Conservation (phyloP, 768 basidiomycete species). For the Naganishia onofrii region DNA sequence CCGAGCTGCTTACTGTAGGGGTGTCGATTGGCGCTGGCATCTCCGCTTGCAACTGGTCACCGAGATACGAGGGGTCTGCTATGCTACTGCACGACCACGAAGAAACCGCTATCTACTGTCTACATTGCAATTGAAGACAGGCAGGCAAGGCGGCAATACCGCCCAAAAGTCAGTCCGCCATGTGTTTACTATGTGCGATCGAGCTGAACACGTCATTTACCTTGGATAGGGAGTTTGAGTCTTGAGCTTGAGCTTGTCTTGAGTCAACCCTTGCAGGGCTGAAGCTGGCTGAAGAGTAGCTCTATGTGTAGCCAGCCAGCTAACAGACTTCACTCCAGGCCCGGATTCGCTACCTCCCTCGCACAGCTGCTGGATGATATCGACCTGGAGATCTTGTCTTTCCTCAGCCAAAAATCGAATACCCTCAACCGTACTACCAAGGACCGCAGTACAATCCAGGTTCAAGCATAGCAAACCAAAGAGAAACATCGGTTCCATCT, state of each 20-base stretch:
- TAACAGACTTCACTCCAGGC: no score
- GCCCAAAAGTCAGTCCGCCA: no score
- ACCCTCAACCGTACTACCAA: neutral
- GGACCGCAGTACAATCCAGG: neutral
- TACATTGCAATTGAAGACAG: no score
- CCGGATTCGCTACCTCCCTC: neutral
- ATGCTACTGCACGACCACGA: no score
- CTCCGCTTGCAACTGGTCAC: no score
- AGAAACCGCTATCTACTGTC: no score
- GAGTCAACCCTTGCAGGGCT: constrained; percentile 22
- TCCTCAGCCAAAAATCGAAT: constrained; percentile 7
- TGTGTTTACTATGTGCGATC: neutral
- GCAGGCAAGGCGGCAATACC: no score
- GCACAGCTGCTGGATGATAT: constrained; percentile 18
- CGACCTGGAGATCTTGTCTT: constrained; percentile 22
- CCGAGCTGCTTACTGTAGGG: neutral
- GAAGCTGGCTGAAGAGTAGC: neutral
- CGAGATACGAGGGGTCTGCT: no score
- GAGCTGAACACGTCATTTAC: neutral
- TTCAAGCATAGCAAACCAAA: constrained; percentile 15
- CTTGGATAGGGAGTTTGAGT: neutral
- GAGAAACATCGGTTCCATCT: constrained; percentile 13
- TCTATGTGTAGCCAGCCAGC: no score
- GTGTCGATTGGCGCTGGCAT: neutral
- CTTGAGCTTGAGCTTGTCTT: neutral